phyloP scores from a whole-genome alignment of 345 rosid genomes.

The Zanthoxylum bungeanum region DNA sequence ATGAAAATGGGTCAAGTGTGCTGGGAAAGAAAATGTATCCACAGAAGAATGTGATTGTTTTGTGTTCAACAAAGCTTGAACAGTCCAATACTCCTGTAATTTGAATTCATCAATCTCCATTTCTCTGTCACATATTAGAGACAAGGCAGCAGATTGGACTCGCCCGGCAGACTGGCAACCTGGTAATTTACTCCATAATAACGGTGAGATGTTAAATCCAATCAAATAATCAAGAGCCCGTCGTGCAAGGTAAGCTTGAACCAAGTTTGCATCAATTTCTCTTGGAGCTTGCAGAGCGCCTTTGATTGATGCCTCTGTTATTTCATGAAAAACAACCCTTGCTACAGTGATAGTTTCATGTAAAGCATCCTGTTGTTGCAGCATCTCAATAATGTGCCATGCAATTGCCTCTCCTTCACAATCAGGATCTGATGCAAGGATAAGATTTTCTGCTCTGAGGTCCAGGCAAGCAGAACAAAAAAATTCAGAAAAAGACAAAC shows the following conservation, averaged over 20 bases:
- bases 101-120: conserved; percentile 83
- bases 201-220: conserved; percentile 92
- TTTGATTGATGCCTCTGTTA: conserved; percentile 89
- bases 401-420: conserved; percentile 99
- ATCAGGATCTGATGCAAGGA: conserved; percentile 99
- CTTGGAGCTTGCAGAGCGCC: conserved; percentile 77
- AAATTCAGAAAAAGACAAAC: conserved; percentile 26
- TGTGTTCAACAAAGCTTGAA: conserved; percentile 48
- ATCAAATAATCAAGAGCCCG: conserved; percentile 97
- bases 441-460: conserved; percentile 89
- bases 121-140: conserved; percentile 92
- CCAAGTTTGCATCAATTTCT: conserved; percentile 79
- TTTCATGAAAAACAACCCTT: conserved; percentile 94
- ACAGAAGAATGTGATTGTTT: conserved; percentile 26
- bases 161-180: conserved; percentile 99
- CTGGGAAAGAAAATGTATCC: conserved; percentile 37
- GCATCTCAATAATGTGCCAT: conserved; percentile 99
- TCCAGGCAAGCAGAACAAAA: conserved; percentile 38
- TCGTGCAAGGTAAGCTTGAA: conserved; percentile 91
- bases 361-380: conserved; percentile 91
- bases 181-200: conserved; percentile 94
- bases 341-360: conserved; percentile 63
- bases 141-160: conserved; percentile 96
- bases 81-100: conserved; percentile 84
- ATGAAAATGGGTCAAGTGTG: conserved; percentile 64